Conservation (phyloP, 2,329 filamentous ascomycete genomes). For the Fusarium solani-melongenae region DNA sequence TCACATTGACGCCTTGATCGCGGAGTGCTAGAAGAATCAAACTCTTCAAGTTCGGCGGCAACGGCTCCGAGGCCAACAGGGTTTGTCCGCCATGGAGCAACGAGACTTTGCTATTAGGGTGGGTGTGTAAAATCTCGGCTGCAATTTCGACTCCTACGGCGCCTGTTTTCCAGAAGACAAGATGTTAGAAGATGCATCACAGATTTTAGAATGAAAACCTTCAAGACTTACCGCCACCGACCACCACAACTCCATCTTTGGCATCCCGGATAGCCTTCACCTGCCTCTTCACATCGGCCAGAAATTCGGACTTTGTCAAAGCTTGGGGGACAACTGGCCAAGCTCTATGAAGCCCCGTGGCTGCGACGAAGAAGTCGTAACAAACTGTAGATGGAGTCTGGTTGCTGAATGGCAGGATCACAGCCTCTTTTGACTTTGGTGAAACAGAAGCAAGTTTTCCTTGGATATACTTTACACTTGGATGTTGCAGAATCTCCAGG, state of each 20-base stretch:
- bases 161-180: not conserved
- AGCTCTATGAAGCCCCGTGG: not conserved
- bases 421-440: not conserved
- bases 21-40: not conserved
- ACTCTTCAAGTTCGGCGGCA: not conserved
- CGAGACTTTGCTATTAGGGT: not conserved
- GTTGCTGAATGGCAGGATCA: not conserved
- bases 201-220: not conserved
- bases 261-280: not conserved
- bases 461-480: not conserved
- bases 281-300: not conserved
- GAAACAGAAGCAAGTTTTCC: not conserved
- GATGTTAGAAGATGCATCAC: not conserved
- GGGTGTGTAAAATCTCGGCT: not conserved
- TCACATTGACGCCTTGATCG: not conserved
- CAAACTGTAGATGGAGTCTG: not conserved
- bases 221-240: not conserved
- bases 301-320: not conserved
- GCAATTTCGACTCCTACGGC: not conserved
- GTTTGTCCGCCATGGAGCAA: not conserved
- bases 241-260: not conserved
- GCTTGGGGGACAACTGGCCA: not conserved
- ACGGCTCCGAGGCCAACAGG: not conserved
- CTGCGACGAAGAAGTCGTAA: not conserved
- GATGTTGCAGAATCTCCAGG: not conserved